Base-by-base conservation (phyloP, 495 filamentous ascomycete genomes). In the Tetracladium setigerum region DNA sequence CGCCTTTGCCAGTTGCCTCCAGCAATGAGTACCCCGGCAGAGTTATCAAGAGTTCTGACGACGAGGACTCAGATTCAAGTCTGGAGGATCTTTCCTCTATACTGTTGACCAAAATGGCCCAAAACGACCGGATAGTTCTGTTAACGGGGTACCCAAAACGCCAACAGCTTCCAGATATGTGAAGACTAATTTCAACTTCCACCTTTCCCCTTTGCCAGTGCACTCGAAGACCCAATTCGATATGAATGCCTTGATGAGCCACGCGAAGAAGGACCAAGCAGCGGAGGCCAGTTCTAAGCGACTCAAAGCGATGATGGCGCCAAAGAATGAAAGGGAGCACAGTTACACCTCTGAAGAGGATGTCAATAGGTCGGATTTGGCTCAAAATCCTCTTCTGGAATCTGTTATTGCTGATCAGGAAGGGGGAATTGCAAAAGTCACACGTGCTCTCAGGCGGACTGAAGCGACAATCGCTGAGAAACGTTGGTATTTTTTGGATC, bases 401-500 rank as follows among this genome's bases (percentile, higher is more conserved):
- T 51, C 54, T 3, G 47, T 60, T 0, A 47, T 57, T 6, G 47
- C 47, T 3, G 47, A 51, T n/a, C 17, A 47, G 27, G 78, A 74
- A 24, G 50, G 47, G n/a, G 49, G 35, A 6, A 62, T 74, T 2
- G 67, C 68, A 40, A 83, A 79, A 60, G 63, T 92, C 7, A 65
- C 83, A 31, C 72, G 76, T 44, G 88, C 88, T 31, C 74, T 94
- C 30, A 74, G 79, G 53, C 76, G 89, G 53, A 91, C 86, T 8
- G 84, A 89, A 47, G 83, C 83, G 9, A 74, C 80, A 33, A 72
- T 76, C 13, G 56, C 73, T 12, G 72, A 76, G 15, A 77, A 71
- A 33, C 61, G 68, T 14, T 91, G 79, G 75, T 78, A 76, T 41
- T 92, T 94, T 61, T 60, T 60, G 35, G 45, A 54, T 9, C 32